phyloP scores from a whole-genome alignment of 116 monocot species.

The Posidonia oceanica region DNA sequence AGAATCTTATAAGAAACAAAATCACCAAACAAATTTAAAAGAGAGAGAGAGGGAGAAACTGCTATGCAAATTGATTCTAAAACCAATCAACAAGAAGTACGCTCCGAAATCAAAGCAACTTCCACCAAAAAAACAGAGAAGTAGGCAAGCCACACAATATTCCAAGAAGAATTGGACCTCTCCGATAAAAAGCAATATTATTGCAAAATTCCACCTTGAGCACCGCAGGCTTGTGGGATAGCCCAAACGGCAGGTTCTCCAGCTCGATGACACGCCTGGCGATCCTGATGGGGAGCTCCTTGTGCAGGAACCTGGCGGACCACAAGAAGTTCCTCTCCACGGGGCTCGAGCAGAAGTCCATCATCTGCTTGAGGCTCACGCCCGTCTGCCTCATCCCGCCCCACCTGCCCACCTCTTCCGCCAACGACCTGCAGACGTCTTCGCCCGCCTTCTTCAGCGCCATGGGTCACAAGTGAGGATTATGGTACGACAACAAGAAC shows the following conservation, averaged over 20 bases:
- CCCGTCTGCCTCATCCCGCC: conserved; percentile 86
- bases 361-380: conserved; percentile 82
- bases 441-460: conserved; percentile 8
- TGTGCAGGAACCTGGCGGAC: conserved; percentile 85
- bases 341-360: conserved; percentile 78
- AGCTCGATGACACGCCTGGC: conserved; percentile 71
- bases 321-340: conserved; percentile 40
- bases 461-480: background rate
- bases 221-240: conserved; percentile 67
- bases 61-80: too few species aligned
- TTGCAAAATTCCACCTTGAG: conserved; percentile 70
- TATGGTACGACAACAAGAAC: too few species aligned
- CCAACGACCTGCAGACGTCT: too few species aligned
- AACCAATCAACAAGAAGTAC: too few species aligned
- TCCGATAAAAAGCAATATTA: background rate
- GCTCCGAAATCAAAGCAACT: too few species aligned
- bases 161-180: background rate
- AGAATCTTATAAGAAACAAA: too few species aligned
- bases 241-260: conserved; percentile 64
- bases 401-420: conserved; percentile 70
- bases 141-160: too few species aligned
- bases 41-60: too few species aligned
- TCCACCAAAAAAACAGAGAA: too few species aligned
- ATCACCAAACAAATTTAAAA: too few species aligned
- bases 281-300: conserved; percentile 71